phyloP scores from a whole-genome alignment of 2,329 filamentous ascomycete species.

The Diatrype stigma region DNA sequence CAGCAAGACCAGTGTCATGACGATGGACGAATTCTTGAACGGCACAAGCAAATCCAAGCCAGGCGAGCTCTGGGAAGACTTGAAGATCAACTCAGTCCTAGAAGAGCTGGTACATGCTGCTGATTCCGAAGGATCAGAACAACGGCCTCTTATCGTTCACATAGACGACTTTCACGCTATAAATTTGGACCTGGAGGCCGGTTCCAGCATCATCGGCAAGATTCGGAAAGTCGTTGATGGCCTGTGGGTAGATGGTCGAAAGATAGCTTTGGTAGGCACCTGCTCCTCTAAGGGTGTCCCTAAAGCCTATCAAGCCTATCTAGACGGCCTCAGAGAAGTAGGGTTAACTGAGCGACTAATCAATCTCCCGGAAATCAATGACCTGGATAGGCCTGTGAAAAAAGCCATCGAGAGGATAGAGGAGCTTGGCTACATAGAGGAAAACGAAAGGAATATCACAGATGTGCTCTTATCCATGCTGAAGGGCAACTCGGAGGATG shows the following conservation, averaged over 20 bases:
- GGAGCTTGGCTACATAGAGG: slow-evolving; percentile 15
- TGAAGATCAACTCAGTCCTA: slow-evolving; percentile 56
- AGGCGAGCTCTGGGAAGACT: slow-evolving; percentile 55
- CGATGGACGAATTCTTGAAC: slow-evolving; percentile 43
- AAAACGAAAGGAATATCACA: slow-evolving; percentile 26
- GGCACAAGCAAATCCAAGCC: slow-evolving; percentile 32
- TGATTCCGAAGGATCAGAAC: slow-evolving; percentile 28
- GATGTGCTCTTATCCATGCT: slow-evolving; percentile 20
- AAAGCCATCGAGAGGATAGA: slow-evolving; percentile 6
- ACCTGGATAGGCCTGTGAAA: neutral
- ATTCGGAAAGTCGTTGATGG: slow-evolving; percentile 69
- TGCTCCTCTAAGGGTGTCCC: slow-evolving; percentile 53
- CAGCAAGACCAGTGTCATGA: slow-evolving; percentile 21
- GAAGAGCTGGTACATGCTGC: slow-evolving; percentile 52
- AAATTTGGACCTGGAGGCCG: slow-evolving; percentile 58
- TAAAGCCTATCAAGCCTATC: slow-evolving; percentile 40
- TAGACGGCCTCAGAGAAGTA: slow-evolving; percentile 34
- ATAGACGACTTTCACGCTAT: slow-evolving; percentile 80
- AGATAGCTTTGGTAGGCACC: slow-evolving; percentile 76
- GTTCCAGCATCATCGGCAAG: slow-evolving; percentile 63
- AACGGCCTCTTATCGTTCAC: slow-evolving; percentile 64
- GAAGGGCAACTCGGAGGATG: slow-evolving; percentile 5
- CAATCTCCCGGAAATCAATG: too few species aligned
- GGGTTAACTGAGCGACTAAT: slow-evolving; percentile 32
- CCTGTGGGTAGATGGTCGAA: slow-evolving; percentile 65